Base-by-base conservation (phyloP, 2,329 filamentous ascomycete genomes). In the Neopestalotiopsis sp. region DNA sequence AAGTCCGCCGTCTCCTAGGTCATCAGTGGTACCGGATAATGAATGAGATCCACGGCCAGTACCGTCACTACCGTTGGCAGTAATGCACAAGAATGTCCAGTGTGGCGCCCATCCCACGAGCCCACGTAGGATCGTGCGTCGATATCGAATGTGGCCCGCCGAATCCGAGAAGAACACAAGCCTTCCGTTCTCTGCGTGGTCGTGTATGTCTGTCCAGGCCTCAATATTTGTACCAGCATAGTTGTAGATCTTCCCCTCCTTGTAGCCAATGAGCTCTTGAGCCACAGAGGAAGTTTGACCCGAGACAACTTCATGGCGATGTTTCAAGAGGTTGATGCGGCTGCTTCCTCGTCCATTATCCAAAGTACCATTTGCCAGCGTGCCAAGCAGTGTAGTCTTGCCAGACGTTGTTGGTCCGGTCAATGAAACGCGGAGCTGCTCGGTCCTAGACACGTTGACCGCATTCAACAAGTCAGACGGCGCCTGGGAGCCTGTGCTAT, bases 61-160 rank as follows among this genome's bases (percentile, higher is more conserved):
- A 60, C 78, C 75, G 13, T 91, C 89, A 12, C 86, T 84, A 71
- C 92, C 92, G 75, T 96, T 92, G 45, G 94, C 94, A 61, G 94
- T 90, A 70, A 98, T 90, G 73, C 97, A 98, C 2, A 98, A 85
- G 28, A 97, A 80, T 1, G 93, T 94, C 91, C 96, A 99, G 78
- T 98, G 94, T 9, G 96, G 96, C 49, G 93, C 93, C 95, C 96
- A 98, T 60, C 95, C 96, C 71, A 99, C 88, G n/a, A 99, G 84
- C 0, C 95, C 94, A 69, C 95, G 89, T 66, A 98, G 85, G 2
- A 94, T 95, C 5, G 95, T 98, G 68, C 96, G 91, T 62, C 94
- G 89, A 79, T 96, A 99, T 59, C 94, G 90, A 49, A 95, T 92
- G 72, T 97, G 93, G 0, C 96, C 96, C 17, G 95, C 95, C 60